Evolutionary conservation across 1,139 yeast species (phyloP), one percentile per base, ranked within the genome.

Genomic region (Hemisphaericaspora lyxosophila): DNA sequence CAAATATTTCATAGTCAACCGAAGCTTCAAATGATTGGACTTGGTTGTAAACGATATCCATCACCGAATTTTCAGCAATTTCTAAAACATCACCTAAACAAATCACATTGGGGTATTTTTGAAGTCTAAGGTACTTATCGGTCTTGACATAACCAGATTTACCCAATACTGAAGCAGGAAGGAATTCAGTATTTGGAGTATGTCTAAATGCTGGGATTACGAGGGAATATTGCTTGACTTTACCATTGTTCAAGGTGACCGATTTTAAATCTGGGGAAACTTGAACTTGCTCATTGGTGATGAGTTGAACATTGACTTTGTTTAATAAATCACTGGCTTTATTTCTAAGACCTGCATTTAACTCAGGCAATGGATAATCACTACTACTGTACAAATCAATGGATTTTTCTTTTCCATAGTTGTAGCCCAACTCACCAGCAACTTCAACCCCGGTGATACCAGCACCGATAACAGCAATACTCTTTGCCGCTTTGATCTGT

Each of bases 401-500:
- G 11, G 47, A 35, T 7, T 45, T 42, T 13, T 38, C 31, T 9
- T 44, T 44, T 2, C 50, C 43, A 33, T 43, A 59, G 17, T 40
- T 41, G 15, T 38, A 43, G 4, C 59, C 68, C 18, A 67, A 47
- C 40, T 67, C 73, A 4, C 67, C 70, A 6, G 67, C 62, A 5
- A 55, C 43, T 46, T 68, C 73, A 15, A 65, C 68, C n/a, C 73
- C 73, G 5, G 73, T 63, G 8, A 64, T 47, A 5, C 64, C 73
- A 19, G 68, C 73, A 2, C 74, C 74, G 24, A 67, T 42, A 5
- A 67, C 49, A 2, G 69, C 70, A 26, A 67, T 56, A 4, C 43
- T 36, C 12, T 50, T 41, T 7, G 68, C 59, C 2, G 34, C 4
- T 35, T 53, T 50, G 16, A 62, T 44, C 13, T 43, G 30, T 4